These are phyloP conservation scores for Verticillium isaacii DNA, from an alignment of 2,329 filamentous ascomycete species.

Conservation along the genomic window DNA sequence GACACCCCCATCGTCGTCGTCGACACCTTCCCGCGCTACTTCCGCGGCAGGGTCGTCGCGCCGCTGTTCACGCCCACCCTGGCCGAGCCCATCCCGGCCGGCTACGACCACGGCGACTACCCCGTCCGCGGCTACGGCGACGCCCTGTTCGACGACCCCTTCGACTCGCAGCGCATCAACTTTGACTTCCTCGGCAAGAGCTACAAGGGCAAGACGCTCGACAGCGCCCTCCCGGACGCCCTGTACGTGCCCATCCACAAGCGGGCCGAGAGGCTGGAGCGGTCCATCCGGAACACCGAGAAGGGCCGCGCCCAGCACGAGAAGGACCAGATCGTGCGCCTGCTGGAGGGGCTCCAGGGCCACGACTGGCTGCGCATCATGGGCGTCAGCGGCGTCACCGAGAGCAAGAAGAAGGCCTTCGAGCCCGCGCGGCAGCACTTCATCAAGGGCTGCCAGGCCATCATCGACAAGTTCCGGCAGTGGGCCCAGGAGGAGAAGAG, in stretches of 20 bases:
- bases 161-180: conserved; percentile 52
- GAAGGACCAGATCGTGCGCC: conserved; percentile 57
- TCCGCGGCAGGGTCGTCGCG: conserved; percentile 1
- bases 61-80: conserved; percentile 1
- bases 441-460: conserved; percentile 72
- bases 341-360: conserved; percentile 78
- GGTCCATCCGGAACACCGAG: conserved; percentile 59
- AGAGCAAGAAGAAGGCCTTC: conserved; percentile 80
- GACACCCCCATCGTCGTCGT: conserved; percentile 70
- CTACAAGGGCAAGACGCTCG: conserved; percentile 33
- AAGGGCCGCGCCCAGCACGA: conserved; percentile 63
- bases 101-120: conserved; percentile 20
- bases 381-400: conserved; percentile 81
- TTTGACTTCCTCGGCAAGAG: conserved; percentile 48
- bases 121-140: conserved; percentile 51
- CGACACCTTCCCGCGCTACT: conserved; percentile 39
- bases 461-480: conserved; percentile 80
- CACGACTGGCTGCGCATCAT: conserved; percentile 91
- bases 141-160: conserved; percentile 49
- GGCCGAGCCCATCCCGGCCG: conserved; percentile 6
- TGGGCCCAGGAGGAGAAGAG: conserved; percentile 91
- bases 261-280: conserved; percentile 56
- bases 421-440: conserved; percentile 83
- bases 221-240: conserved; percentile 46
- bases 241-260: conserved; percentile 51